Conservation (phyloP, 2,329 filamentous ascomycete species). For the Pseudogymnoascus sp. region DNA sequence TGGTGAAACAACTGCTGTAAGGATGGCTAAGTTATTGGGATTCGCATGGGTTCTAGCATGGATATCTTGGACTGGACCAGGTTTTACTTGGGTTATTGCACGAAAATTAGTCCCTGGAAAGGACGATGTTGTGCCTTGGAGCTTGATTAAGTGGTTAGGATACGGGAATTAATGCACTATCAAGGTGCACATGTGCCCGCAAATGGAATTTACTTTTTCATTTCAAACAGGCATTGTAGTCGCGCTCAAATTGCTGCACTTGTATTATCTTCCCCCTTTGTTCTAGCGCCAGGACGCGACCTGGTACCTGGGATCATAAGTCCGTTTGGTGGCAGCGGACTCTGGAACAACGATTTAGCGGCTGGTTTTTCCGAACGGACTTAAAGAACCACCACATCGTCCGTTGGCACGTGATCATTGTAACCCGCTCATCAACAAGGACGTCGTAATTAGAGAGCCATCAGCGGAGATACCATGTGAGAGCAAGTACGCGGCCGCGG, state of each 20-base stretch:
- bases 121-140: constrained; percentile 3
- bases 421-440: background rate
- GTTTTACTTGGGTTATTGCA: background rate
- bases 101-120: background rate
- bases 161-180: background rate
- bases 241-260: too few relatives aligned
- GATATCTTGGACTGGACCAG: background rate
- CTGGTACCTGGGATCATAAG: background rate
- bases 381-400: background rate
- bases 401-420: background rate
- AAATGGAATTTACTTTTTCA: too few relatives aligned
- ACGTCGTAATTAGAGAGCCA: background rate
- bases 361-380: background rate
- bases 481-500: background rate
- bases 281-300: too few relatives aligned
- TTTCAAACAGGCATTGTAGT: too few relatives aligned
- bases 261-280: too few relatives aligned
- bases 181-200: background rate
- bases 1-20: background rate
- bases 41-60: background rate
- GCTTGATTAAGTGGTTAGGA: background rate
- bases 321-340: background rate
- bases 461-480: background rate
- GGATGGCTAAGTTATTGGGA: background rate
- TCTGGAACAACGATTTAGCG: background rate